Evolutionary conservation across 768 basidiomycete genomes (phyloP), one percentile per base, ranked within the genome.

Genomic region (Boletus edulis): DNA sequence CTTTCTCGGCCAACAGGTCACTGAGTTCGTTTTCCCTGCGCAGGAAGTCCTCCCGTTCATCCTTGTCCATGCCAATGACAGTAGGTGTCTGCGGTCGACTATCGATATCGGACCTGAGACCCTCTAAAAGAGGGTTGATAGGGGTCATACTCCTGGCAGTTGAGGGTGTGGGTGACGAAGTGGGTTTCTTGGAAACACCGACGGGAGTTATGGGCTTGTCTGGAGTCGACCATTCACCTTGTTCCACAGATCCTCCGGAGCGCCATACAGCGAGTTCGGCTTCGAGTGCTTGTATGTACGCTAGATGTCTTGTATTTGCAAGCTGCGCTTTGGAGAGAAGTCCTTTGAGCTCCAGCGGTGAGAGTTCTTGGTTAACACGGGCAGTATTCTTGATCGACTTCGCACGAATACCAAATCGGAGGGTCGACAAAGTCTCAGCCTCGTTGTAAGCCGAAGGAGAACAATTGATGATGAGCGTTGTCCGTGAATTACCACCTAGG

Each of bases 371-470:
- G 72, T 99, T 99, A 75, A 99, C 92, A 44, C 97, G 90, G 57
- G 97, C 97, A 57, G 91, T 92, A 74, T 99, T 99, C 91, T 98
- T 98, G 84, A 99, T 99, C n/a, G 92, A 91, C 75, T 99, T 99
- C n/a, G 97, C 96, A 60, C 97, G 92, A 70, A 98, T 98, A 78
- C 97, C 97, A 71, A 99, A 99, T 24, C 97, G 89, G n/a, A 99
- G 83, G 4, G 97, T 99, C 3, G 89, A 90, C 34, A 99, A 78
- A 0, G 97, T 99, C 73, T 99, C 97, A 3, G 91, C 78, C 71
- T 98, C 97, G 67, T 99, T 99, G 76, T 94, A 99, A 0, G 91
- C 86, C 2, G 94, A 95, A 17, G 97, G 97, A 17, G 97, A 99
- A 68, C 97, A 98, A 73, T 98, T 99, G 75, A 99, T 99, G 65